Base-by-base conservation (phyloP, 306 rosid species). In the Cicer arietinum region DNA sequence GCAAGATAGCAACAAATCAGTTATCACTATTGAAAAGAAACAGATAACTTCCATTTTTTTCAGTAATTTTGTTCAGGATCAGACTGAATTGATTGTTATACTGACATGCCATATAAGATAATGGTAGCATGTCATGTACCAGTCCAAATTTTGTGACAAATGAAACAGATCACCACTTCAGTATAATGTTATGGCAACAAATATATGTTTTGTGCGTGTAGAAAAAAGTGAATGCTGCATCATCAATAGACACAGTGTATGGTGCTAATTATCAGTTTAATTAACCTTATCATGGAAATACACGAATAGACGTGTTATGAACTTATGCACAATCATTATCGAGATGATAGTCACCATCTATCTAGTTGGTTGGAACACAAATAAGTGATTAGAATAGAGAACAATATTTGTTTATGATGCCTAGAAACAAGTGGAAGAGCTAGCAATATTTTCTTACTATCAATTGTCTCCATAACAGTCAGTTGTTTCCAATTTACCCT, bases 401-500 rank as follows among this genome's bases (percentile, higher is more conserved):
- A 61, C 43, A 35, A 48, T 0, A 39, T 7, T 14, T 63, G 16
- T 61, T 25, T 2, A n/a, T 7, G 44, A 67, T 56, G 48, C 56
- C 30, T 58, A 30, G 12, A 39, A 18, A 46, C 10, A 51, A 30
- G 56, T 67, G 65, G 67, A 68, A 75, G 18, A 53, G 74, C 7
- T 62, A 50, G 44, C 44, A 67, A 50, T 52, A 65, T 46, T 73
- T 48, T 75, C 92, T 89, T 85, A 93, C 97, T 73, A 78, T 93
- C 97, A 39, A 91, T 80, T 13, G 97, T 86, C 83, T 91, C 96
- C 89, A 89, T 79, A 78, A 76, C 76, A 11, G 97, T 94, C 82
- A 94, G 63, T 57, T 87, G 87, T 73, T 90, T 79, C 98, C 98
- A 94, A 79, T 94, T 84, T 67, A 94, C 85, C 76, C 97, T 87